Percentiles rank a stretch among this genome's conserved stretches.
Conservation (phyloP, 2,329 filamentous ascomycete genomes). For the Diplocarpon rosae region DNA sequence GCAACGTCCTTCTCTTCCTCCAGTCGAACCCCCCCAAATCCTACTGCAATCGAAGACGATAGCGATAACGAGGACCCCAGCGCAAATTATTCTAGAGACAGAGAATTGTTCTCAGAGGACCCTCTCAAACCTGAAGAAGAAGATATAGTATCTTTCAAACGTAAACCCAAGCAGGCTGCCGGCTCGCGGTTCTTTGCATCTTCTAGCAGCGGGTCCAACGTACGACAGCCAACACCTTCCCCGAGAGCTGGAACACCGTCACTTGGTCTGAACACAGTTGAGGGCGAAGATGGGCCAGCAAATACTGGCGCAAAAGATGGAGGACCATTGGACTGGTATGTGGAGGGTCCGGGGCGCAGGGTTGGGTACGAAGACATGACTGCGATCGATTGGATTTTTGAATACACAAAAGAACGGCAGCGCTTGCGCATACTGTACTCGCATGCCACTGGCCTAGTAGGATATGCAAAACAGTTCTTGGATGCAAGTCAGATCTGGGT, state of each 20-base stretch:
- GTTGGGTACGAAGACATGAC: slow-evolving; percentile 95
- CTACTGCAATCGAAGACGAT: slow-evolving; percentile 28
- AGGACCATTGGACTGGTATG: slow-evolving; percentile 65
- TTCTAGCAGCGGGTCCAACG: slow-evolving; percentile 14
- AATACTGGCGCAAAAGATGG: slow-evolving; percentile 33
- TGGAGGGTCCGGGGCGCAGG: slow-evolving; percentile 76
- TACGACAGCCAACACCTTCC: slow-evolving; percentile 19
- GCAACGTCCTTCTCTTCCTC: slow-evolving; percentile 20
- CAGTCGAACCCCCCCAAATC: slow-evolving; percentile 16
- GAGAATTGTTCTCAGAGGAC: slow-evolving; percentile 41
- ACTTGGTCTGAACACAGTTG: slow-evolving; percentile 12
- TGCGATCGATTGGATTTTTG: slow-evolving; percentile 98
- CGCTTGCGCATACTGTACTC: slow-evolving; percentile 67
- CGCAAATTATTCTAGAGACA: slow-evolving; percentile 22
- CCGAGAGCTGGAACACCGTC: slow-evolving; percentile 18
- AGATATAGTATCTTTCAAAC: slow-evolving; percentile 58
- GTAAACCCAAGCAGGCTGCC: slow-evolving; percentile 41
- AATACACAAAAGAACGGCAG: slow-evolving; percentile 93
- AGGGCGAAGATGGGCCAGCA: slow-evolving; percentile 8
- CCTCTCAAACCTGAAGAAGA: slow-evolving; percentile 40
- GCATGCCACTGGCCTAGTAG: slow-evolving; percentile 57
- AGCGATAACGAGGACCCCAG: slow-evolving; percentile 31
- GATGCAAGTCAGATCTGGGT: slow-evolving; percentile 91
- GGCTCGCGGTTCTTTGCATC: slow-evolving; percentile 20
- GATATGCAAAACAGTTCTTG: slow-evolving; percentile 59